Conservation (phyloP, 2,329 filamentous ascomycete genomes). For the Ophiostoma himal-ulmi region DNA sequence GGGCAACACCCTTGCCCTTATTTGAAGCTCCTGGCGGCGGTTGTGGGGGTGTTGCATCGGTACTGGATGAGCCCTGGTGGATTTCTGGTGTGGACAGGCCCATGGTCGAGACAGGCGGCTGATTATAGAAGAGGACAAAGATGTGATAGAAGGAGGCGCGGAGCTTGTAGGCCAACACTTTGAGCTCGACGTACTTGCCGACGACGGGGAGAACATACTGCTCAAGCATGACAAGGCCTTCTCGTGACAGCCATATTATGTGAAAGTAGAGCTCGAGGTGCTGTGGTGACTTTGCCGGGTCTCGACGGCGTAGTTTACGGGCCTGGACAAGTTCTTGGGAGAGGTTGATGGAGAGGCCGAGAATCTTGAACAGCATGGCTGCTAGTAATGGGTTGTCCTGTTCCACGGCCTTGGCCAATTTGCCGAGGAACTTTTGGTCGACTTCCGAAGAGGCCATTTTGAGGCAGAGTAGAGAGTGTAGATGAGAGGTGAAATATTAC, state of each 20-base stretch:
- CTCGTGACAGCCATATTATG: constrained; percentile 91
- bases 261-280: constrained; percentile 77
- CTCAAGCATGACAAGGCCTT: constrained; percentile 83
- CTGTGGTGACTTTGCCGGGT: constrained; percentile 66
- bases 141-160: constrained; percentile 94
- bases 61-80: constrained; percentile 32
- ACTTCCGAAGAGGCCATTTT: constrained; percentile 93
- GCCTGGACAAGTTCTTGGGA: constrained; percentile 77
- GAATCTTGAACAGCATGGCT: constrained; percentile 78
- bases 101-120: constrained; percentile 65
- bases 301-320: constrained; percentile 75
- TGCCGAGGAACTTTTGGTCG: constrained; percentile 93
- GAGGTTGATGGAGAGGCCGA: constrained; percentile 84
- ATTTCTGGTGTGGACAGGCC: constrained; percentile 47
- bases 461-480: background rate
- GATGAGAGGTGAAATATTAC: background rate
- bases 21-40: constrained; percentile 28
- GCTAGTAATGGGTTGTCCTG: constrained; percentile 73
- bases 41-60: constrained; percentile 33
- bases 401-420: constrained; percentile 74
- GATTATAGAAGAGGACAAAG: constrained; percentile 92
- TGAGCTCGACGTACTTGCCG: constrained; percentile 70
- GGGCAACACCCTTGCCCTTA: constrained; percentile 48
- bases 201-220: constrained; percentile 82
- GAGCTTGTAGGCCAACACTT: constrained; percentile 85